Percentiles rank a stretch among this genome's conserved stretches.
phyloP scores from a whole-genome alignment of 2,329 filamentous ascomycete genomes.

The Colletotrichum chlorophyti region DNA sequence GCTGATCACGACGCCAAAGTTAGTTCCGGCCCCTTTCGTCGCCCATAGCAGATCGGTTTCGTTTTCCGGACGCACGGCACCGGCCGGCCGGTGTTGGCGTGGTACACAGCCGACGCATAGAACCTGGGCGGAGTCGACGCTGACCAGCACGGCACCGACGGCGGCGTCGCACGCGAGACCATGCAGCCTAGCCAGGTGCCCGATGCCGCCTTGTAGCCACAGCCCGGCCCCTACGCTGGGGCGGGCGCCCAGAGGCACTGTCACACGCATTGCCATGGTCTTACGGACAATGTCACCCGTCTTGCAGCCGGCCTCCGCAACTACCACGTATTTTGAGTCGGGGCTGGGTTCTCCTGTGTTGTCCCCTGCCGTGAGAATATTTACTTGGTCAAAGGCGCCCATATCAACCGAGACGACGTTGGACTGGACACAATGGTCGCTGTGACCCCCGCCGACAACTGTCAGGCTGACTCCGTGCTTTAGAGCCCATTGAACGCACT shows the following conservation, averaged over 20 bases:
- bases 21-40: slow-evolving; percentile 64
- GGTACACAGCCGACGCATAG: slow-evolving; percentile 61
- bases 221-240: slow-evolving; percentile 69
- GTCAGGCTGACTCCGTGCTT: slow-evolving; percentile 52
- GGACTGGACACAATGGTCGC: slow-evolving; percentile 62
- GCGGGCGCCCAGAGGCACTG: slow-evolving; percentile 65
- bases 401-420: slow-evolving; percentile 65
- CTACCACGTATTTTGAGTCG: slow-evolving; percentile 44
- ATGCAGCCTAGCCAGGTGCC: slow-evolving; percentile 60
- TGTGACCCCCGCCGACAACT: slow-evolving; percentile 65
- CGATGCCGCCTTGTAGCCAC: slow-evolving; percentile 71
- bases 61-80: slow-evolving; percentile 49
- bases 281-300: slow-evolving; percentile 58
- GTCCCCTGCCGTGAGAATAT: slow-evolving; percentile 43
- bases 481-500: slow-evolving; percentile 63
- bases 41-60: slow-evolving; percentile 63
- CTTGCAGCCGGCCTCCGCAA: slow-evolving; percentile 63
- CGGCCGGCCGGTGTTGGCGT: slow-evolving; percentile 45
- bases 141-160: slow-evolving; percentile 65
- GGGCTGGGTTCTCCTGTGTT: slow-evolving; percentile 28
- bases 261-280: slow-evolving; percentile 53
- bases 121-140: slow-evolving; percentile 52
- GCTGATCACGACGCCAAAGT: slow-evolving; percentile 63
- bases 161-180: slow-evolving; percentile 67
- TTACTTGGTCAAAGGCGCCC: slow-evolving; percentile 58